Conservation (phyloP, 2,329 filamentous ascomycete genomes). For the Monosporascus sp. region DNA sequence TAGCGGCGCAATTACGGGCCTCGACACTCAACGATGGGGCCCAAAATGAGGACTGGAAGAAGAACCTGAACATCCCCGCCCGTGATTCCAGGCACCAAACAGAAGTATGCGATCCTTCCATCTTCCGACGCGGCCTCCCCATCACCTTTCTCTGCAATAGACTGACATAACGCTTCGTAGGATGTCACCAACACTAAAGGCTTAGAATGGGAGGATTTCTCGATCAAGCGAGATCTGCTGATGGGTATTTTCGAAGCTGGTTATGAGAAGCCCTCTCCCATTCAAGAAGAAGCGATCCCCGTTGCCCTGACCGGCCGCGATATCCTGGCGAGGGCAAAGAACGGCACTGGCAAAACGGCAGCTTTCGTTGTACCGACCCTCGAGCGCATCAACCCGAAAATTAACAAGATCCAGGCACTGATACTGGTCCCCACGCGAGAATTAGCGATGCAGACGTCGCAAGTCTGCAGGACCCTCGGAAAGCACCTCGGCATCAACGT, state of each 20-base stretch:
- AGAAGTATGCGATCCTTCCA: slow-evolving; percentile 49
- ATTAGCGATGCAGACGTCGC: slow-evolving; percentile 94
- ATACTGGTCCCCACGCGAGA: slow-evolving; percentile 96
- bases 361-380: slow-evolving; percentile 95
- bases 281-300: slow-evolving; percentile 98
- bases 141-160: slow-evolving; percentile 2
- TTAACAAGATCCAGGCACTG: slow-evolving; percentile 91
- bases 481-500: slow-evolving; percentile 97
- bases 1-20: slow-evolving; percentile 29
- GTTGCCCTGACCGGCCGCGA: slow-evolving; percentile 93
- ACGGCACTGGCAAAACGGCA: slow-evolving; percentile 96
- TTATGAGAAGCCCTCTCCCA: slow-evolving; percentile 97
- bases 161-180: slow-evolving; percentile 38
- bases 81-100: slow-evolving; percentile 78
- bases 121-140: neutral
- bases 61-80: slow-evolving; percentile 63
- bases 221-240: slow-evolving; percentile 87
- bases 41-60: slow-evolving; percentile 66
- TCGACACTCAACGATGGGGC: slow-evolving; percentile 42
- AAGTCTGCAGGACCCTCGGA: slow-evolving; percentile 97
- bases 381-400: slow-evolving; percentile 94
- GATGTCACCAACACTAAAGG: slow-evolving; percentile 99
- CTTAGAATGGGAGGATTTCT: slow-evolving; percentile 95
- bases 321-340: slow-evolving; percentile 94
- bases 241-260: slow-evolving; percentile 99